Base-by-base conservation (phyloP, 2,329 filamentous ascomycete genomes). In the Talaromyces funiculosus region DNA sequence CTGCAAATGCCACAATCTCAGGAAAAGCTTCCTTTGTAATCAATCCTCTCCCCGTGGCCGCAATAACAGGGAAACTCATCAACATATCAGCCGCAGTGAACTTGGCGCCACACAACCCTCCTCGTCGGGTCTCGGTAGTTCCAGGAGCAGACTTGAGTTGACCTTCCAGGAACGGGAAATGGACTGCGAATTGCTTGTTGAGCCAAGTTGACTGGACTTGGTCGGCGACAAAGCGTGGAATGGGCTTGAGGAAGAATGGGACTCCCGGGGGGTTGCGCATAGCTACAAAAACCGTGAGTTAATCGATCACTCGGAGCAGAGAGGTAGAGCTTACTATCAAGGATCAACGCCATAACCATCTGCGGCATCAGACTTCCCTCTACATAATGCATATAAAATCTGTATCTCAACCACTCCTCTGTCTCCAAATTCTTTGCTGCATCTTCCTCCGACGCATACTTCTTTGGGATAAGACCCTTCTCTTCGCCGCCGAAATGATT, bases 331-430 rank as follows among this genome's bases (percentile, higher is more conserved):
- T 67, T 78, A 81, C 82, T 77, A 49, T 81, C 70, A 20, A 89
- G 77, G 26, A 96, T 75, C 16, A 94, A 70, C 14, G 80, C 77
- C 63, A 90, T 74, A 0, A 92, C 75, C 64, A 94, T 72, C 53
- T 86, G 78, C 0, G 85, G 83, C 87, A 95, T 94, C 63, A 97
- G 76, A 63, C 84, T 90, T 10, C 92, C 93, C 76, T 97, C 93
- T 4, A 85, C 82, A 73, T 92, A 97, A 72, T 96, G 89, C 81
- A 96, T 84, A 66, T 85, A 85, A 71, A 90, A 90, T 69, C 81
- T 78, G 68, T 86, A 85, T 43, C 84, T 77, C 69, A 85, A 69
- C 81, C 83, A 87, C 62, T 78, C 76, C 66, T 86, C 84, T 0
- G 79, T 84, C 73, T 87, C 85, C 6, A 83, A 82, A 14, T 85